These are phyloP conservation scores for Lolium rigidum DNA, from an alignment of 176 grass and related monocot species.

Conservation along the genomic window DNA sequence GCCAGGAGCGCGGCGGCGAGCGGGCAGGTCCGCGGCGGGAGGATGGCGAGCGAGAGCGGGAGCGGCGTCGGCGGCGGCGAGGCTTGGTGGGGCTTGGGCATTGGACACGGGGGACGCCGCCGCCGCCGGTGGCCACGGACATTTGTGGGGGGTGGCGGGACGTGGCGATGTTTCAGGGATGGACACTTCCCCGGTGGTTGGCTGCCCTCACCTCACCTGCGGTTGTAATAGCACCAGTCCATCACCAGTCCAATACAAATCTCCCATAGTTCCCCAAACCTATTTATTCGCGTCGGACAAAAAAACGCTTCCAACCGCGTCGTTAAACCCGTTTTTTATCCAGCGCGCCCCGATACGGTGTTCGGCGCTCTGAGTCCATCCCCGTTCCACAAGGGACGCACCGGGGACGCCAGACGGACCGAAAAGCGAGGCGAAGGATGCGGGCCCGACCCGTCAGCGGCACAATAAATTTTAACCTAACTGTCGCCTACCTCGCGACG, in stretches of 20 bases:
- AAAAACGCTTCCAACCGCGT: too few species aligned
- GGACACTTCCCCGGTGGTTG: slow-evolving; percentile 15
- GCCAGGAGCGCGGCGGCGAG: slow-evolving; percentile 33
- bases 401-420: too few species aligned
- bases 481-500: too few species aligned
- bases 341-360: too few species aligned
- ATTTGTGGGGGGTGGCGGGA: slow-evolving; percentile 38
- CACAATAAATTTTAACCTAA: too few species aligned
- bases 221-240: slow-evolving; percentile 21
- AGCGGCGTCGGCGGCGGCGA: slow-evolving; percentile 41
- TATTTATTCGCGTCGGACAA: too few species aligned
- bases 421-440: too few species aligned
- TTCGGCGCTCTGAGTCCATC: too few species aligned
- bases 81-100: slow-evolving; percentile 56
- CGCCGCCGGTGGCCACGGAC: slow-evolving; percentile 57
- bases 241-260: not conserved
- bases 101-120: slow-evolving; percentile 48
- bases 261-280: too few species aligned
- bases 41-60: slow-evolving; percentile 53
- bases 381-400: too few species aligned
- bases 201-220: slow-evolving; percentile 24
- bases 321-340: too few species aligned
- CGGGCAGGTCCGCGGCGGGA: slow-evolving; percentile 41
- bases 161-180: slow-evolving; percentile 53
- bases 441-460: too few species aligned